Evolutionary conservation across 495 filamentous ascomycete genomes (phyloP).

Genomic region (Neurospora cerealis): DNA sequence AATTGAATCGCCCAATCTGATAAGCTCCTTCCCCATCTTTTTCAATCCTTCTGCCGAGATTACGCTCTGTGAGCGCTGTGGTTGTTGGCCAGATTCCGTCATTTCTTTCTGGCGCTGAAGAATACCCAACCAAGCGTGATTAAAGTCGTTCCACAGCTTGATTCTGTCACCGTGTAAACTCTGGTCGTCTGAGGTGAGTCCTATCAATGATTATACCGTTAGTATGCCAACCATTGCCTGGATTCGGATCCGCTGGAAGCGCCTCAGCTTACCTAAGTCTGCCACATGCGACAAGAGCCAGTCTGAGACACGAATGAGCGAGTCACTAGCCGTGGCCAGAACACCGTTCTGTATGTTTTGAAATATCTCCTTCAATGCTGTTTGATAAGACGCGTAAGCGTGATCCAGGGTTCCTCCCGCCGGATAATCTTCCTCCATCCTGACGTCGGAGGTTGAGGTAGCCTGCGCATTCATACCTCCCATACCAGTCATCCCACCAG

Average conservation of each 20-base stretch:
- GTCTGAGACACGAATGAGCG: conserved; percentile 67
- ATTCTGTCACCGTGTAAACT: conserved; percentile 58
- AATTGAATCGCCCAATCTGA: conserved; percentile 73
- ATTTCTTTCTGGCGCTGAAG: conserved; percentile 83
- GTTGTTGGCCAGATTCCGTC: conserved; percentile 49
- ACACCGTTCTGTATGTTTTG: conserved; percentile 62
- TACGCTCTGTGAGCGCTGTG: conserved; percentile 52
- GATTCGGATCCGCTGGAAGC: conserved; percentile 8
- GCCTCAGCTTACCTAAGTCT: conserved; percentile 62
- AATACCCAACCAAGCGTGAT: conserved; percentile 82
- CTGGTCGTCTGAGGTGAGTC: conserved; percentile 57
- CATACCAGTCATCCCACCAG: conserved; percentile 29
- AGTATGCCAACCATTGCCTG: conserved; percentile 5
- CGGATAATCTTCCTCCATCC: conserved; percentile 33
- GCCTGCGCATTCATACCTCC: conserved; percentile 31
- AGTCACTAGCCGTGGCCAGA: conserved; percentile 61
- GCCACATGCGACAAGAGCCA: conserved; percentile 78
- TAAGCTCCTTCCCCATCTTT: conserved; percentile 70
- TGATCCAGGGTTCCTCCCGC: conserved; percentile 39
- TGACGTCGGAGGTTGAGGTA: conserved; percentile 28
- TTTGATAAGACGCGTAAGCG: conserved; percentile 66
- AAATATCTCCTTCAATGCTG: conserved; percentile 62
- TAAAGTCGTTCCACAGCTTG: conserved; percentile 89
- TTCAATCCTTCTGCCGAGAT: conserved; percentile 60
- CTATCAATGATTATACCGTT: conserved; percentile 13